These are phyloP conservation scores for Blakeslea trispora DNA, from an alignment of 371 early-diverging fungal genomes.

Conservation along the genomic window DNA sequence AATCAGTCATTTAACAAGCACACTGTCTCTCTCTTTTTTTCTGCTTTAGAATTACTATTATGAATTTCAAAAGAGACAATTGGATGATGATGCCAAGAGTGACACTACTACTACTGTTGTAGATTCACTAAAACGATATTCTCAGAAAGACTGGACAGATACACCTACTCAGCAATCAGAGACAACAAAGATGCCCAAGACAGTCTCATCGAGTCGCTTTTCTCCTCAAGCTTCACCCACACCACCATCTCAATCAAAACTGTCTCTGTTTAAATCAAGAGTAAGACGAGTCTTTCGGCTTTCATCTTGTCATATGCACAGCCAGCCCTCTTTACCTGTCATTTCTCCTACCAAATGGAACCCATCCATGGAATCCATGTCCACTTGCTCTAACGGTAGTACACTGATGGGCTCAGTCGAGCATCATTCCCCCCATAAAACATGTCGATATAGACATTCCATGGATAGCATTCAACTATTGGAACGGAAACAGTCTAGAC, in stretches of 20 bases:
- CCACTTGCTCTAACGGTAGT: too few relatives aligned
- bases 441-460: not conserved
- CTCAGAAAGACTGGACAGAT: not conserved
- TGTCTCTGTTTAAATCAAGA: constrained; percentile 13
- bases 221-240: too few relatives aligned
- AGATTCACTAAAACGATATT: not conserved
- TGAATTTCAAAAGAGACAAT: not conserved
- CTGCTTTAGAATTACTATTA: not conserved
- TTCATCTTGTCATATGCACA: constrained; percentile 1
- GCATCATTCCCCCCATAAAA: not conserved
- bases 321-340: not conserved
- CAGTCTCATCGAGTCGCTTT: not conserved
- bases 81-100: not conserved
- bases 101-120: not conserved
- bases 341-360: constrained; percentile 5
- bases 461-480: not conserved
- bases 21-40: too few relatives aligned
- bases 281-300: constrained; percentile 18
- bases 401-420: constrained; percentile 2
- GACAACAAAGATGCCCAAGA: not conserved
- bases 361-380: constrained; percentile 18
- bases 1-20: too few relatives aligned
- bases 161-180: not conserved
- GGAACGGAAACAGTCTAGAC: not conserved
- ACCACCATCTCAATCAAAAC: constrained; percentile 1